Conservation (phyloP, 176 grass and related monocot species). For the Eremochloa ophiuroides region DNA sequence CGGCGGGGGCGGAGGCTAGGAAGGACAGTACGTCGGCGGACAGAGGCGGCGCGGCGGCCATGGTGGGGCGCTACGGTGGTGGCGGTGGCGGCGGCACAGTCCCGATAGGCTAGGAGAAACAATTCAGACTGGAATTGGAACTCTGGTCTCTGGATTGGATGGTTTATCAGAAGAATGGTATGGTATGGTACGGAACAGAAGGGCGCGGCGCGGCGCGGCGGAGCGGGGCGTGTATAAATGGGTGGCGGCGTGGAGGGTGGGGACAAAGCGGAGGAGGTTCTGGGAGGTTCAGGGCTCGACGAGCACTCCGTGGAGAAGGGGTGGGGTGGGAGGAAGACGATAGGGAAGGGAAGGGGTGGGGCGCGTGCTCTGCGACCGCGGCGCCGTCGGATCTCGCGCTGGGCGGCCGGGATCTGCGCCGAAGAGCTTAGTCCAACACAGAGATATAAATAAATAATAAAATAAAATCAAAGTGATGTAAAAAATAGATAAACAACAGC, state of each 20-base stretch:
- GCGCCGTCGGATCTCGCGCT: constrained; percentile 29
- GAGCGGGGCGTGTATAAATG: not conserved
- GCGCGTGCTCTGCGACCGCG: not conserved
- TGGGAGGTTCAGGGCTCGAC: constrained; percentile 38
- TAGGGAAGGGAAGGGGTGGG: not conserved
- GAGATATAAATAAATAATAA: no score
- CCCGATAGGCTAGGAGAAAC: not conserved
- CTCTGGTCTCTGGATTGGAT: not conserved
- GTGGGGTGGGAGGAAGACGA: constrained; percentile 2
- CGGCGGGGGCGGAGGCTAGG: not conserved
- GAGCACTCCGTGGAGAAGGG: constrained; percentile 17
- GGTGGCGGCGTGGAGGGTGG: not conserved
- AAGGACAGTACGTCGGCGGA: not conserved
- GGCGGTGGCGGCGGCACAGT: not conserved
- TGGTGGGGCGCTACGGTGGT: not conserved
- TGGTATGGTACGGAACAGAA: not conserved
- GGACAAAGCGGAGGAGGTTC: constrained; percentile 13
- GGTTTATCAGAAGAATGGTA: not conserved
- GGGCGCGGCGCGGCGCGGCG: not conserved
- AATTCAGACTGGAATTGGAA: not conserved
- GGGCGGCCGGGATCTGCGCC: constrained; percentile 16
- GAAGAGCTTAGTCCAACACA: no score
- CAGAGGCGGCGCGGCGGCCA: constrained; percentile 39
- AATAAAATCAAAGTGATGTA: no score
- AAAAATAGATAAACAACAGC: no score